Conservation (phyloP, 164 flowering plant species). For the Amborella trichopoda region DNA sequence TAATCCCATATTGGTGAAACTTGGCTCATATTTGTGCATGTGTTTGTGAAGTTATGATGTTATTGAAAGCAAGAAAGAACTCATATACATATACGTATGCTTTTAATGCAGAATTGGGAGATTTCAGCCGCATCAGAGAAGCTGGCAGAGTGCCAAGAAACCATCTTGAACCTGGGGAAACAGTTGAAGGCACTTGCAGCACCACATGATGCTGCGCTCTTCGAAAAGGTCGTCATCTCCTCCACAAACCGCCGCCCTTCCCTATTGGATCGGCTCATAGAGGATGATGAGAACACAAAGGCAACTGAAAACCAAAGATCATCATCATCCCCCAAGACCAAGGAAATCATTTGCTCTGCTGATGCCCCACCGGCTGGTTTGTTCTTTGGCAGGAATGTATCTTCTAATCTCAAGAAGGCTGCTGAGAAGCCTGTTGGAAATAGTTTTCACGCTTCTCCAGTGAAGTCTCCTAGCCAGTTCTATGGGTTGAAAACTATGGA, state of each 20-base stretch:
- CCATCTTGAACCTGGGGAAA: slow-evolving; percentile 42
- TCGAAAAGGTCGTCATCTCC: slow-evolving; percentile 22
- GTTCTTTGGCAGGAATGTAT: slow-evolving; percentile 7
- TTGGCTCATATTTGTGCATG: not conserved
- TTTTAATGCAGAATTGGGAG: slow-evolving; percentile 66
- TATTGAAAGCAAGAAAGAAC: too few relatives aligned
- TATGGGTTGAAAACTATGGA: slow-evolving; percentile 8
- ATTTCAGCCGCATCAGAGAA: slow-evolving; percentile 60
- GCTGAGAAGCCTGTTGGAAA: not conserved
- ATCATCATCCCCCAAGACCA: slow-evolving; percentile 22
- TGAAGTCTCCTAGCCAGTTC: slow-evolving; percentile 9
- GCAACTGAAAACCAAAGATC: slow-evolving; percentile 10
- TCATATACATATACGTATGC: too few relatives aligned
- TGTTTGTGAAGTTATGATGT: not conserved
- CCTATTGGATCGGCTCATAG: slow-evolving; percentile 58
- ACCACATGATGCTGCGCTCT: slow-evolving; percentile 21
- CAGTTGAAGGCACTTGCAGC: slow-evolving; percentile 51
- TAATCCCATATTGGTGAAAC: not conserved
- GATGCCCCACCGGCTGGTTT: slow-evolving; percentile 3
- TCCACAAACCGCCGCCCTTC: slow-evolving; percentile 30
- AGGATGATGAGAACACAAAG: slow-evolving; percentile 31
- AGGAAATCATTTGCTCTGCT: slow-evolving; percentile 22
- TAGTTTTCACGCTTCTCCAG: slow-evolving; percentile 5
- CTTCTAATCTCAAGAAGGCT: not conserved
- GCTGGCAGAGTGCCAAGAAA: slow-evolving; percentile 53